Evolutionary conservation across 331 rosid species (phyloP).

Genomic region (Acacia pycnantha): DNA sequence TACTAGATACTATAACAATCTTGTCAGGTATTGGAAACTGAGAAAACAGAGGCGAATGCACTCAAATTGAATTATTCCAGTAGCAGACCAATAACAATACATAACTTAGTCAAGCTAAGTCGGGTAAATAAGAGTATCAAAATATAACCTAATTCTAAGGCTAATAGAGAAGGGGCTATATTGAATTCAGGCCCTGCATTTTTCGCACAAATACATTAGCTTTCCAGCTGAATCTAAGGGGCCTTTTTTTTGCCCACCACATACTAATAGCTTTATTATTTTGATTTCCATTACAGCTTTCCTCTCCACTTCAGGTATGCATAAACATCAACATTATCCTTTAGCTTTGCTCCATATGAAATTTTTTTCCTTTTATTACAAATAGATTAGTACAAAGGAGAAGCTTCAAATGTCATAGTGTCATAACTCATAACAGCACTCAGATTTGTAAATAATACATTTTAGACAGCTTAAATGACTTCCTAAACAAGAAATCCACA

Average conservation of each 20-base stretch:
- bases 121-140: not conserved
- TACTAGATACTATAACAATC: not conserved
- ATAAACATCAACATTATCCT: not conserved
- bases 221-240: not conserved
- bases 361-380: not conserved
- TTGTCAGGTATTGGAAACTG: not conserved
- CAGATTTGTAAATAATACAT: too few species aligned
- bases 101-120: not conserved
- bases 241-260: not conserved
- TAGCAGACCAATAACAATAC: not conserved
- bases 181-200: not conserved
- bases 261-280: not conserved
- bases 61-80: not conserved
- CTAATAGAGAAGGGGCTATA: not conserved
- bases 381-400: conserved; percentile 2
- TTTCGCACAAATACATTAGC: not conserved
- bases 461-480: too few species aligned
- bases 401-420: conserved; percentile 18
- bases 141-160: not conserved
- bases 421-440: not conserved
- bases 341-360: not conserved
- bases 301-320: not conserved
- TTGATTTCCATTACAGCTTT: not conserved
- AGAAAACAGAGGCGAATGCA: not conserved
- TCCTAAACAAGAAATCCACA: too few species aligned